Percentiles rank a stretch among this genome's conserved stretches.
These are phyloP conservation scores for Ganoderma resinaceum DNA, from an alignment of 1,284 basidiomycete species.

Conservation along the genomic window DNA sequence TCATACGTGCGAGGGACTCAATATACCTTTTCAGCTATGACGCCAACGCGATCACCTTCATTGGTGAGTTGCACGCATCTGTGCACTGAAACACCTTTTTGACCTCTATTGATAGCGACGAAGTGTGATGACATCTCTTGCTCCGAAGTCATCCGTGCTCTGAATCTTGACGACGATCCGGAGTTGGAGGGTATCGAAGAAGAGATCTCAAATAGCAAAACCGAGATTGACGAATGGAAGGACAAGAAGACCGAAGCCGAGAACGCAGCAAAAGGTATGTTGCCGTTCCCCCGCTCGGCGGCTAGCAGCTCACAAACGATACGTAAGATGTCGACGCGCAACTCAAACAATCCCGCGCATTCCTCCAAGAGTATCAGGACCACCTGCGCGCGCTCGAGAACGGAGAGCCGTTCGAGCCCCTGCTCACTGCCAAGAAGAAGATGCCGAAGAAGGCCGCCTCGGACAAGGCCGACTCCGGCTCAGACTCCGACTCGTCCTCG, in stretches of 20 bases:
- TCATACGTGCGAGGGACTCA: constrained; percentile 12
- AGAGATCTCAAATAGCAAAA: constrained; percentile 46
- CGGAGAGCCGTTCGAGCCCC: constrained; percentile 51
- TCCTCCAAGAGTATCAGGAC: constrained; percentile 50
- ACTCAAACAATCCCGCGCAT: constrained; percentile 48
- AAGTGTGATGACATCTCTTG: constrained; percentile 73
- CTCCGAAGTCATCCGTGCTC: constrained; percentile 58
- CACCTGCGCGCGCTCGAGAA: constrained; percentile 56
- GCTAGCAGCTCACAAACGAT: background rate
- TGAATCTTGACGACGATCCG: constrained; percentile 58
- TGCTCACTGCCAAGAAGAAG: constrained; percentile 44
- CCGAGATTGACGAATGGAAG: constrained; percentile 50
- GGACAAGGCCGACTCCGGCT: constrained; percentile 15
- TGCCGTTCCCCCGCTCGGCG: background rate
- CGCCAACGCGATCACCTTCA: constrained; percentile 64
- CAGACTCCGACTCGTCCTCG: constrained; percentile 12
- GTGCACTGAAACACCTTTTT: background rate
- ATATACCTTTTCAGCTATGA: constrained; percentile 50
- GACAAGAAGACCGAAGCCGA: constrained; percentile 50
- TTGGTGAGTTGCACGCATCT: constrained; percentile 44
- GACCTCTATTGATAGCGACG: constrained; percentile 47
- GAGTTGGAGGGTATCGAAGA: constrained; percentile 58
- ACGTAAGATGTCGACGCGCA: constrained; percentile 46
- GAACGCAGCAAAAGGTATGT: constrained; percentile 49
- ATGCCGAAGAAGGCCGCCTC: constrained; percentile 20